Percentiles rank a stretch among this genome's conserved stretches.
These are phyloP conservation scores for Bryoerythrophyllum caledonicum DNA, from an alignment of 225 moss, liverwort and hornwort genomes.

Conservation along the genomic window DNA sequence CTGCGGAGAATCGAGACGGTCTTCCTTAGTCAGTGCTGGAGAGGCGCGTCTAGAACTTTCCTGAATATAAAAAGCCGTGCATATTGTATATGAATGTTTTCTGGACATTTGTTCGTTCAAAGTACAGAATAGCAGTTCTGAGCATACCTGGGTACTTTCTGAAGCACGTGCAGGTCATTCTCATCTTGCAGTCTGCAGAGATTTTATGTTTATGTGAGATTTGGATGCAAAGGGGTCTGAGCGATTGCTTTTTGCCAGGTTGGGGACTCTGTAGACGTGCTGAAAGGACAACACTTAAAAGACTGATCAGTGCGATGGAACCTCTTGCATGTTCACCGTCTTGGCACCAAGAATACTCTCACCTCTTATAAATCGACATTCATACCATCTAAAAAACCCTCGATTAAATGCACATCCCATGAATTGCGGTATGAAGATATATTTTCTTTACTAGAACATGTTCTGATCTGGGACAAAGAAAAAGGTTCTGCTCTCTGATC, in stretches of 20 bases:
- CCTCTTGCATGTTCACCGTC: too few species aligned
- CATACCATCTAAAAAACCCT: too few species aligned
- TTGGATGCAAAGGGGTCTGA: not conserved
- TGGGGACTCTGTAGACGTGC: not conserved
- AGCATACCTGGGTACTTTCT: not conserved
- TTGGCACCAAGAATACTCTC: too few species aligned
- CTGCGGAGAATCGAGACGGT: slow-evolving; percentile 15
- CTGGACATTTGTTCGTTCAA: not conserved
- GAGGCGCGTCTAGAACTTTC: too few species aligned
- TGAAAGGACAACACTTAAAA: not conserved
- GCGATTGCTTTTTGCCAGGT: not conserved
- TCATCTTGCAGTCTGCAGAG: not conserved
- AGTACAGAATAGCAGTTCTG: not conserved
- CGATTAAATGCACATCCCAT: too few species aligned
- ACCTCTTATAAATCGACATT: too few species aligned
- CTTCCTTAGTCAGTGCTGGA: not conserved
- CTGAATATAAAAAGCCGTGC: too few species aligned
- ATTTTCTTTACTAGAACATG: too few species aligned
- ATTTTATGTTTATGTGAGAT: not conserved
- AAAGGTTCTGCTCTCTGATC: too few species aligned
- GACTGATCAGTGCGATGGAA: not conserved
- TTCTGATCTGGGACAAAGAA: too few species aligned
- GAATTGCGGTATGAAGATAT: too few species aligned
- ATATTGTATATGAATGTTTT: too few species aligned
- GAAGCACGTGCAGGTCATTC: not conserved